phyloP scores from a whole-genome alignment of 208 protist species.

The Acanthamoeba triangularis region DNA sequence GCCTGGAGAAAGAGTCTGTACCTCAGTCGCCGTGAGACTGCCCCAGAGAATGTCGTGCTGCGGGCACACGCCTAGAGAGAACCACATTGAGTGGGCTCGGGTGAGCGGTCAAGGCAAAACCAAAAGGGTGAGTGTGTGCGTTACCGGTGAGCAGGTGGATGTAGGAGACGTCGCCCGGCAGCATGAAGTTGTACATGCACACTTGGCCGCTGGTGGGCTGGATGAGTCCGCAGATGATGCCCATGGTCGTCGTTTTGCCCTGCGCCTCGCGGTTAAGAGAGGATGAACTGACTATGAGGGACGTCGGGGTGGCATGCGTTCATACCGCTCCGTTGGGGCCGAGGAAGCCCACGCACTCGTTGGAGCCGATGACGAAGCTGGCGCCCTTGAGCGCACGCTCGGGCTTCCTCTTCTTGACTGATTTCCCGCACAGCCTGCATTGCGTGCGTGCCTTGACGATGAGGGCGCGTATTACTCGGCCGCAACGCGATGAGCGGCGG shows the following conservation, averaged over 20 bases:
- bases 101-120: neutral
- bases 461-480: neutral
- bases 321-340: constrained; percentile 85
- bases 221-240: constrained; percentile 70
- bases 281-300: neutral
- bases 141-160: constrained; percentile 72
- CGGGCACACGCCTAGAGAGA: constrained; percentile 48
- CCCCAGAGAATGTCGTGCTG: constrained; percentile 78
- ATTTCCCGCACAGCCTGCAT: neutral
- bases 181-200: constrained; percentile 26
- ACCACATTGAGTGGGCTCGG: neutral
- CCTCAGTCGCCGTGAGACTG: neutral
- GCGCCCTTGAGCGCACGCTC: constrained; percentile 20
- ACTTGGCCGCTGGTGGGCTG: constrained; percentile 49
- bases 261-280: neutral
- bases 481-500: neutral
- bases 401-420: neutral
- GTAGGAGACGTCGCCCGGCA: constrained; percentile 38
- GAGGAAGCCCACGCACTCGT: constrained; percentile 77
- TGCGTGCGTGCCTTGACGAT: neutral
- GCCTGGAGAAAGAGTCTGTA: neutral
- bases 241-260: constrained; percentile 87
- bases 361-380: neutral
- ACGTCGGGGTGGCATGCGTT: neutral
- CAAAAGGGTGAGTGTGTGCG: neutral